phyloP scores from a whole-genome alignment of 768 basidiomycete species.

The Pleurotus sapidus region DNA sequence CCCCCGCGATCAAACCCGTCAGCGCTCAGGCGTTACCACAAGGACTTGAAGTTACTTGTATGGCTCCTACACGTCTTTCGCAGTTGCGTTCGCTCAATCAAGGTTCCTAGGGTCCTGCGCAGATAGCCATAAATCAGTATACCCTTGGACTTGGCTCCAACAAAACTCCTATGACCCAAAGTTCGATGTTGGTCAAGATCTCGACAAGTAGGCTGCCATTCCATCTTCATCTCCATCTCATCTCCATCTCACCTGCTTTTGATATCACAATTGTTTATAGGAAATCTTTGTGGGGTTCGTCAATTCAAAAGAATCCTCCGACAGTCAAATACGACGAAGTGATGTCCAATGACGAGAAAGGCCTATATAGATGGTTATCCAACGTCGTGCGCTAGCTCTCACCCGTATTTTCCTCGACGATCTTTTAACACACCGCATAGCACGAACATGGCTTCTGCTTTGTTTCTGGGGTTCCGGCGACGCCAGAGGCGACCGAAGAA shows the following conservation, averaged over 20 bases:
- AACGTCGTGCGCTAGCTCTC: slow-evolving; percentile 59
- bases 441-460: slow-evolving; percentile 89
- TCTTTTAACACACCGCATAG: slow-evolving; percentile 32
- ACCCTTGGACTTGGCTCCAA: slow-evolving; percentile 85
- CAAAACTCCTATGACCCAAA: slow-evolving; percentile 73
- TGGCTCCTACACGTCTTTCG: slow-evolving; percentile 20
- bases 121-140: slow-evolving; percentile 71
- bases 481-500: slow-evolving; percentile 81
- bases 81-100: not conserved
- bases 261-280: slow-evolving; percentile 23
- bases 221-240: too few relatives aligned
- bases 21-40: slow-evolving; percentile 50
- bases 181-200: not conserved
- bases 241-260: not conserved
- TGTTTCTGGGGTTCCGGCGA: slow-evolving; percentile 74
- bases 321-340: slow-evolving; percentile 69
- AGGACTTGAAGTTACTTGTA: slow-evolving; percentile 78
- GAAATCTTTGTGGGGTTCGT: slow-evolving; percentile 79
- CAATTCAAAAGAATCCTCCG: slow-evolving; percentile 73
- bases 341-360: slow-evolving; percentile 62
- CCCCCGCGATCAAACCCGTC: slow-evolving; percentile 65
- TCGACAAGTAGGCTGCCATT: not conserved
- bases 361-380: slow-evolving; percentile 77
- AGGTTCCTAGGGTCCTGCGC: slow-evolving; percentile 48
- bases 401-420: not conserved